These are phyloP conservation scores for Pistacia atlantica DNA, from an alignment of 345 rosid species.

Conservation along the genomic window DNA sequence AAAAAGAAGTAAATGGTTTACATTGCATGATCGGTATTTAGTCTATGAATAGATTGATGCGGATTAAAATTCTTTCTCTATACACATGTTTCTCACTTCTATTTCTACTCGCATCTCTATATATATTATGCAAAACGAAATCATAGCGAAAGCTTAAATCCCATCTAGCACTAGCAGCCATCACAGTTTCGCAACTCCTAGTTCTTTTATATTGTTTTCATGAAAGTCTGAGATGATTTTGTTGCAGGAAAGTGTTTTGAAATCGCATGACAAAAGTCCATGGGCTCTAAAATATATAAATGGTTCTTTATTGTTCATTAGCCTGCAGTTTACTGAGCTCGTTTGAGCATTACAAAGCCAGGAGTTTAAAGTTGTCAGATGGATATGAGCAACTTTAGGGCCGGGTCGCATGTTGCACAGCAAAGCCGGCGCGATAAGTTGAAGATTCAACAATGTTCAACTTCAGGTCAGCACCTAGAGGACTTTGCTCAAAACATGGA, in stretches of 20 bases:
- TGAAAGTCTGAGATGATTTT: background rate
- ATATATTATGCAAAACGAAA: background rate
- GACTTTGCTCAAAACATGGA: slow-evolving; percentile 29
- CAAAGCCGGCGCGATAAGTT: slow-evolving; percentile 58
- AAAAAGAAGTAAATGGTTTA: background rate
- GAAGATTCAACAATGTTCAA: slow-evolving; percentile 31
- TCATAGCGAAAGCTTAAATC: too few species aligned
- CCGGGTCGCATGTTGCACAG: slow-evolving; percentile 54
- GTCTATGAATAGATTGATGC: background rate
- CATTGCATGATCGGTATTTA: background rate
- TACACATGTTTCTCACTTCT: background rate
- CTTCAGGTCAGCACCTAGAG: slow-evolving; percentile 15
- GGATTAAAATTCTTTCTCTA: background rate
- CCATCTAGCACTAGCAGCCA: too few species aligned
- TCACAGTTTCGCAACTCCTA: too few species aligned
- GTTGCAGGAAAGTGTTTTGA: slow-evolving; percentile 16
- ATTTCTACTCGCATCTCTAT: background rate
- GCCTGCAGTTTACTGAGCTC: background rate
- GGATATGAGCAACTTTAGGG: slow-evolving; percentile 37
- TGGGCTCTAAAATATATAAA: background rate
- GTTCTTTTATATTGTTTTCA: background rate
- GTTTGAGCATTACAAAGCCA: background rate
- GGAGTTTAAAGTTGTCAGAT: slow-evolving; percentile 7
- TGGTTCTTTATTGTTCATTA: background rate
- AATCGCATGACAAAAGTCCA: background rate